Conservation (phyloP, 2,329 filamentous ascomycete species). For the Trichoderma sp. region DNA sequence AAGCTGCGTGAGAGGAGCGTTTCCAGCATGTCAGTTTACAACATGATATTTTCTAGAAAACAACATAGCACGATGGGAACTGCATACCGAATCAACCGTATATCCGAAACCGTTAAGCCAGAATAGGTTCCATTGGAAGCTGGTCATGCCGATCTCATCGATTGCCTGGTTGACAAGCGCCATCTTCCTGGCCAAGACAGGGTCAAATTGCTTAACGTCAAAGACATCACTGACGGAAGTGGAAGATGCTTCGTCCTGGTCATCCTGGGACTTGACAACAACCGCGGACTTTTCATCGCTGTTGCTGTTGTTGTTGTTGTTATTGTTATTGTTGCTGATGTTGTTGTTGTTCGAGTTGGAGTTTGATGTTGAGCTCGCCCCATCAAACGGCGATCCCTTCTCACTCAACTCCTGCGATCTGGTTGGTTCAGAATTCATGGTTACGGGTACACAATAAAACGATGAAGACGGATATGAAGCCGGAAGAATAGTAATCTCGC, state of each 20-base stretch:
- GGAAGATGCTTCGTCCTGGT: neutral
- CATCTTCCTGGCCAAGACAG: conserved; percentile 20
- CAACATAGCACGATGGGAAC: neutral
- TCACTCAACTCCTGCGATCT: neutral
- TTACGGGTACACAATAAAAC: neutral
- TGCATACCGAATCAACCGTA: conserved; percentile 16
- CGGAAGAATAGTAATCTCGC: neutral
- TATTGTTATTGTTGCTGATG: neutral
- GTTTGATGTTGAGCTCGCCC: neutral
- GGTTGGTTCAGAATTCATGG: neutral
- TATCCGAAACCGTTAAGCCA: conserved; percentile 19
- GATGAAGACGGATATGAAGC: neutral
- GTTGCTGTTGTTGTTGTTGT: neutral
- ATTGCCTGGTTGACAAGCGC: conserved; percentile 20
- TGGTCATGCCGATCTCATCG: conserved; percentile 21
- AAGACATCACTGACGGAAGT: conserved; percentile 15
- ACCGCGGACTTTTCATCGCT: neutral
- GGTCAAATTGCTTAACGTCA: conserved; percentile 17
- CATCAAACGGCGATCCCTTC: neutral
- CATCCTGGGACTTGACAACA: neutral
- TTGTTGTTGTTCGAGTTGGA: no score
- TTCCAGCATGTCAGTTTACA: neutral
- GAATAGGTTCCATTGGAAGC: conserved; percentile 21
- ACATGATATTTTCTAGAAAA: neutral
- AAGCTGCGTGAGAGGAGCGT: neutral